Evolutionary conservation across 805 yeast species (phyloP).

Genomic region (Barnettozyma californica): DNA sequence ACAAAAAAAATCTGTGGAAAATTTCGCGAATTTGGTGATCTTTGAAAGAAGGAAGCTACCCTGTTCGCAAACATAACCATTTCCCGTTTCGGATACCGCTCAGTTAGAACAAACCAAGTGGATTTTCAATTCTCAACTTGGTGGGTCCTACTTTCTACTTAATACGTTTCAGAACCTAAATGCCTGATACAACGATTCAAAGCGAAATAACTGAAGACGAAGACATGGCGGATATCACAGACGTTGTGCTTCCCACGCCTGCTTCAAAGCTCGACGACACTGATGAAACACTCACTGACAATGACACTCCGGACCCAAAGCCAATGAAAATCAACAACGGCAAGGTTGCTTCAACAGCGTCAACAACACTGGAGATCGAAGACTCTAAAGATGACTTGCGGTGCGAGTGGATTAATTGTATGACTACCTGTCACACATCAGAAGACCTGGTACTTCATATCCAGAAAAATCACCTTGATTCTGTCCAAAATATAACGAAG

Average conservation of each 20-base stretch:
- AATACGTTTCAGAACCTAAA: neutral
- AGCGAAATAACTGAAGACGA: conserved; percentile 9
- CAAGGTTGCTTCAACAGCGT: neutral
- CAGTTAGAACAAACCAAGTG: neutral
- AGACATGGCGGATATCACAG: neutral
- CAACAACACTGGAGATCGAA: neutral
- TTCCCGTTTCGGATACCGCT: neutral
- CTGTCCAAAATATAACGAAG: neutral
- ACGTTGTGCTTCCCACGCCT: neutral
- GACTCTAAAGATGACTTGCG: neutral
- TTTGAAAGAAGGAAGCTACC: neutral
- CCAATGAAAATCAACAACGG: neutral
- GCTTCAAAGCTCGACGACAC: conserved; percentile 3
- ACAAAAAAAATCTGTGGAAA: neutral
- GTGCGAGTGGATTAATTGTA: conserved; percentile 1
- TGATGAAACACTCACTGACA: conserved; percentile 5
- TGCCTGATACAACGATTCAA: neutral
- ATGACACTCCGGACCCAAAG: conserved; percentile 2
- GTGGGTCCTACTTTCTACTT: neutral
- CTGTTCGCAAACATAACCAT: neutral
- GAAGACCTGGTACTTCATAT: neutral
- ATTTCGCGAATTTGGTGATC: neutral
- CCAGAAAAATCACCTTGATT: neutral
- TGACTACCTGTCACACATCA: neutral
- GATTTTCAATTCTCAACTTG: neutral